Conservation (phyloP, 2,329 filamentous ascomycete genomes). For the Colletotrichum cuscutae region DNA sequence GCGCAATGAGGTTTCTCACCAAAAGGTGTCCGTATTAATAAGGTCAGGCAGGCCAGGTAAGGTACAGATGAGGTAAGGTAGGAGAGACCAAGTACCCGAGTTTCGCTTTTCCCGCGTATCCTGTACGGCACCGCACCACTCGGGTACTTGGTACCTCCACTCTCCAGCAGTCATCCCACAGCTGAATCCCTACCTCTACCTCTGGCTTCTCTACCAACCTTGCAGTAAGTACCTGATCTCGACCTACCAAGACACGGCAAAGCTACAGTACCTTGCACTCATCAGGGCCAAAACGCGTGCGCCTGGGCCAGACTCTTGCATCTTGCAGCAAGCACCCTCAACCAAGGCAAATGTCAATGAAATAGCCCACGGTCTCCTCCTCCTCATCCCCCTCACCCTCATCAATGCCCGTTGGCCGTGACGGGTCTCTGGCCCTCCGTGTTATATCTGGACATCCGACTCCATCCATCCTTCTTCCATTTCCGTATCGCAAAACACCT, state of each 20-base stretch:
- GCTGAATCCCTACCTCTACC: constrained; percentile 12
- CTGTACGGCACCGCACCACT: neutral
- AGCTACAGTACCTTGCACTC: neutral
- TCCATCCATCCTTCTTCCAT: neutral
- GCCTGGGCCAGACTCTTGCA: constrained; percentile 3
- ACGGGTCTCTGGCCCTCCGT: neutral
- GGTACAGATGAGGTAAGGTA: neutral
- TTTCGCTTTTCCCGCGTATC: constrained; percentile 22
- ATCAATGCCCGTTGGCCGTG: neutral
- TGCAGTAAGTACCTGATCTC: neutral
- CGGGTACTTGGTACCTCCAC: neutral
- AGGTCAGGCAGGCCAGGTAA: too few relatives aligned
- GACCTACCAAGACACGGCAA: neutral
- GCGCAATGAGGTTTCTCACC: neutral
- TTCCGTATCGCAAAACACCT: neutral
- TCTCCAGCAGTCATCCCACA: neutral
- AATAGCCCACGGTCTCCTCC: neutral
- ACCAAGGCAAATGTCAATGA: constrained; percentile 7
- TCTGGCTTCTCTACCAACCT: neutral
- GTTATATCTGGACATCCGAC: neutral
- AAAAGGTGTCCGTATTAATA: too few relatives aligned
- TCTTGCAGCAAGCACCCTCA: neutral
- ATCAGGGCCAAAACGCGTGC: constrained; percentile 4
- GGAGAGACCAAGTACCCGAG: neutral
- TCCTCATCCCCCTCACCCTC: neutral